Percentiles rank a stretch among this genome's conserved stretches.
Conservation (phyloP, 345 rosid genomes). For the Toxicodendron radicans region DNA sequence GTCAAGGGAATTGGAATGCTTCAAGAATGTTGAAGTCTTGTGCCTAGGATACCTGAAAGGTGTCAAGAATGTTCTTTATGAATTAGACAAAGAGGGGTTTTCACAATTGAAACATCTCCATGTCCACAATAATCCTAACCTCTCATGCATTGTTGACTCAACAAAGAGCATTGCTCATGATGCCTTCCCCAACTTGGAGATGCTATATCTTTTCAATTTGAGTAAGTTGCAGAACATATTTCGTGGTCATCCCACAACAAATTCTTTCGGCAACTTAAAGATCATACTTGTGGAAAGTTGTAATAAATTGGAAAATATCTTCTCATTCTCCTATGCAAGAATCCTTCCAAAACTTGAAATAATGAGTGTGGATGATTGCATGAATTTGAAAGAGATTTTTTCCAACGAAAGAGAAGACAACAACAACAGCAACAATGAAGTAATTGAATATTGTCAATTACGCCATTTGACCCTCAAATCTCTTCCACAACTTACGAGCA, state of each 20-base stretch:
- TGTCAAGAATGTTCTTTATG: not conserved
- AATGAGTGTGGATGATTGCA: not conserved
- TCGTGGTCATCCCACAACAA: no score
- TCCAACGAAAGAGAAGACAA: not conserved
- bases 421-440: not conserved
- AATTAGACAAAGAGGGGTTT: constrained; percentile 6
- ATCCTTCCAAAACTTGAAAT: not conserved
- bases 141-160: not conserved
- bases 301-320: not conserved
- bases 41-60: not conserved
- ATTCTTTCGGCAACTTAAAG: not conserved
- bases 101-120: constrained; percentile 12
- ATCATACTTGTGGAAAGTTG: not conserved
- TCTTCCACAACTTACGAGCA: constrained; percentile 12
- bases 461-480: not conserved
- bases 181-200: constrained; percentile 16
- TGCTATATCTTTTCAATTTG: not conserved
- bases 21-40: not conserved
- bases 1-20: not conserved
- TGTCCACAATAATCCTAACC: not conserved
- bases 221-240: constrained; percentile 8
- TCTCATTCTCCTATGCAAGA: not conserved
- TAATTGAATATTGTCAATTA: not conserved
- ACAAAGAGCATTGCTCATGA: not conserved
- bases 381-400: constrained; percentile 13